Base-by-base conservation (phyloP, 2,329 filamentous ascomycete genomes). In the Westerdykella aurantiaca region DNA sequence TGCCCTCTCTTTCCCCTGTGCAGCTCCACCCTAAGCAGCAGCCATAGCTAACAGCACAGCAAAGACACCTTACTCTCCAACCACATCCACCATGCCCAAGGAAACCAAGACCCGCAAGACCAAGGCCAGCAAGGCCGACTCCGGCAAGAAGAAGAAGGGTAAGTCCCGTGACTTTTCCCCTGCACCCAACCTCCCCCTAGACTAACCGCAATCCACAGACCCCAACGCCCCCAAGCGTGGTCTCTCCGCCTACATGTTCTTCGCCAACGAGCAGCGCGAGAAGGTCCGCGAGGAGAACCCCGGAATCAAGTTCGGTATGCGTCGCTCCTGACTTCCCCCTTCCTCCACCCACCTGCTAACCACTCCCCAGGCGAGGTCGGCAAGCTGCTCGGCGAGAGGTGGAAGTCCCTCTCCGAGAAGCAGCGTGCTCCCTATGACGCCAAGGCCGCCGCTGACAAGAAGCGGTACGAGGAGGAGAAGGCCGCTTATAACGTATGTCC, bases 161-260 rank as follows among this genome's bases (percentile, higher is more conserved):
- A 68, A 47, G 55, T 51, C 29, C 31, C 42, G 17, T 23, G n/a
- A 6, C 17, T 18, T n/a, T 31, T 34, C 23, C 25, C 9, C 9
- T 29, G 34, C 38, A 34, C 23, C 29, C n/a, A n/a, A 37, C 1
- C 10, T 31, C 16, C 23, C 25, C 7, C 25, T 9, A 9, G 6
- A 14, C 33, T 42, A 17, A 46, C 48, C 4, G 45, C 48, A 9
- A 49, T 37, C 18, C 13, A 12, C 62, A 95, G 90, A 96, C 74
- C 89, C 89, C 73, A 96, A 96, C 75, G 91, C 90, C 49, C 93
- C 93, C 71, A 98, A 97, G 89, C 89, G 93, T 74, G 93, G 91
- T 78, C 88, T 98, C 40, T 97, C 93, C 42, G 93, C 93, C 53
- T 98, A 98, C 83, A 98, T 98, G 93, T 97, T 97, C 85, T 98